Conservation (phyloP, 2,329 filamentous ascomycete genomes). For the Phialophora tarda region DNA sequence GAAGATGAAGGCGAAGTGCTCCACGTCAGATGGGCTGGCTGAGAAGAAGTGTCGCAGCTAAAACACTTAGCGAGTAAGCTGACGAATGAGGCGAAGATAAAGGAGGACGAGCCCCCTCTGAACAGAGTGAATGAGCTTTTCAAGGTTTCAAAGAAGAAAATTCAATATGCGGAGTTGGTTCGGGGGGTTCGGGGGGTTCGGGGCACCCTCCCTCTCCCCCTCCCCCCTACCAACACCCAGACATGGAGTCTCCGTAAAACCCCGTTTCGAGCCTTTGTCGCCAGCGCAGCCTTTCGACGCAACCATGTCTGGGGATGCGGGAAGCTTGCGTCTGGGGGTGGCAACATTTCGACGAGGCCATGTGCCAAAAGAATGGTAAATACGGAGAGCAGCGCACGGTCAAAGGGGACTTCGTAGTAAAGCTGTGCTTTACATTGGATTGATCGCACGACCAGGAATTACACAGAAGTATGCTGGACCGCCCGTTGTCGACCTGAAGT, state of each 20-base stretch:
- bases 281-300: background rate
- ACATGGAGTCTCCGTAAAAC: constrained; percentile 35
- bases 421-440: background rate
- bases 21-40: constrained; percentile 22
- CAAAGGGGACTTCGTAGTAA: constrained; percentile 14
- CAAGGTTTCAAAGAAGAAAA: constrained; percentile 17
- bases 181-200: constrained; percentile 7
- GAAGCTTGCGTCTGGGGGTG: constrained; percentile 12
- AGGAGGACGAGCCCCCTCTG: background rate
- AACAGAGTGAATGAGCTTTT: background rate
- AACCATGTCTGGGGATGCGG: constrained; percentile 9
- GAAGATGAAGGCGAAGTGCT: background rate
- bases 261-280: constrained; percentile 19
- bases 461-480: background rate
- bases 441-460: background rate
- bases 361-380: background rate
- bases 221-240: constrained; percentile 1
- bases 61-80: constrained; percentile 23
- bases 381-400: background rate
- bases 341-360: background rate
- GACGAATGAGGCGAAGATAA: constrained; percentile 26
- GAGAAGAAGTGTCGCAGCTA: constrained; percentile 12
- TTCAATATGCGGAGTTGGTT: constrained; percentile 29
- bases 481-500: too few relatives aligned
- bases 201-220: background rate